Evolutionary conservation across 2,329 filamentous ascomycete species (phyloP).

Genomic region (Dactylella cylindrospora): DNA sequence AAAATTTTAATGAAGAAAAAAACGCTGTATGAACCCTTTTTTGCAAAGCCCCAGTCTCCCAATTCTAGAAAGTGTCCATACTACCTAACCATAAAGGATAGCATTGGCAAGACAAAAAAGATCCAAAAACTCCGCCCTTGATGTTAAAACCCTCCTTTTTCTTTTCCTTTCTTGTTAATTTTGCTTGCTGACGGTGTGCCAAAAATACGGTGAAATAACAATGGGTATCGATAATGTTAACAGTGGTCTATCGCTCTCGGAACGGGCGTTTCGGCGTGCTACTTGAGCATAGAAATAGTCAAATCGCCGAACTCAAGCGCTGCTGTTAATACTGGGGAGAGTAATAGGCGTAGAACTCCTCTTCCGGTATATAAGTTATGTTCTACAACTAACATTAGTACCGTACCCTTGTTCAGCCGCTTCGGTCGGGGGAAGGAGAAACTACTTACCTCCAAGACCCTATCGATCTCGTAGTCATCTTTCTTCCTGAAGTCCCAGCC

Average conservation of each 20-base stretch:
- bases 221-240: neutral
- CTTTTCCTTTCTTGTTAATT: no score
- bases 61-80: no score
- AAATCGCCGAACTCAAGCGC: neutral
- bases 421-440: no score
- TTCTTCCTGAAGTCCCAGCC: constrained; percentile 41
- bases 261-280: neutral
- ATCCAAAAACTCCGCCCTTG: no score
- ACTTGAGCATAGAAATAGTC: constrained; percentile 3
- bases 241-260: neutral
- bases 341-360: constrained; percentile 18
- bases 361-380: constrained; percentile 21
- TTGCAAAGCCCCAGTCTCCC: no score
- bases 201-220: neutral
- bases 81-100: no score
- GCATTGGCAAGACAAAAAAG: no score
- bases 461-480: constrained; percentile 5
- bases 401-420: neutral
- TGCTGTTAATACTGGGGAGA: neutral
- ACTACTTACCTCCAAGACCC: constrained; percentile 28
- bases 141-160: no score
- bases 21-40: no score
- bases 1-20: no score
- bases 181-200: neutral
- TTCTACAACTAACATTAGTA: neutral